These are phyloP conservation scores for Hevea brasiliensis DNA, from an alignment of 345 rosid genomes.

Conservation along the genomic window DNA sequence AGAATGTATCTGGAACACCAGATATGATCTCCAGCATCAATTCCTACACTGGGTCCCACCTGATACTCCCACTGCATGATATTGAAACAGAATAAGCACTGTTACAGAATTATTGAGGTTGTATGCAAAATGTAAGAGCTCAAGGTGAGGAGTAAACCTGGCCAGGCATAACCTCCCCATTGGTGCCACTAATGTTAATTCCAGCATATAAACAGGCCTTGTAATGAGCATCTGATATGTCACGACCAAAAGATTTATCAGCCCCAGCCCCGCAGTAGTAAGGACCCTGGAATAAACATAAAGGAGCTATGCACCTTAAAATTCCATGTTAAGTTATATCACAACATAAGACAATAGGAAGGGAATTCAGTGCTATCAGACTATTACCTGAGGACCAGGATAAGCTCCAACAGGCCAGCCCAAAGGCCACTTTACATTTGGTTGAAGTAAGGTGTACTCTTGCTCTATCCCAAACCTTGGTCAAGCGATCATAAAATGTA, in stretches of 20 bases:
- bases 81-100: conserved; percentile 11
- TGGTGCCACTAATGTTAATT: conserved; percentile 88
- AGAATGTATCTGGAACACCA: conserved; percentile 98
- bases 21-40: conserved; percentile 90
- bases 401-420: conserved; percentile 99
- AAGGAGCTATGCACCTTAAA: conserved; percentile 1
- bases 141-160: conserved; percentile 51
- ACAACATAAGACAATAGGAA: neutral
- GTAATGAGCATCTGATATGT: conserved; percentile 96
- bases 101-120: neutral
- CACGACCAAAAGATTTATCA: conserved; percentile 93
- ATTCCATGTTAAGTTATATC: neutral
- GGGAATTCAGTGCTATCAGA: neutral
- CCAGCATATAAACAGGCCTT: conserved; percentile 98
- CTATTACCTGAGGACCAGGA: conserved; percentile 93
- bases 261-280: conserved; percentile 98
- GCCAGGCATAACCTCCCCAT: conserved; percentile 99
- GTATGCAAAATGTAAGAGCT: neutral
- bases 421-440: conserved; percentile 90
- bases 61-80: conserved; percentile 90
- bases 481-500: neutral
- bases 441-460: conserved; percentile 92
- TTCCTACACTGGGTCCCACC: conserved; percentile 97
- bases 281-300: conserved; percentile 67
- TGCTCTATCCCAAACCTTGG: conserved; percentile 94